Conservation (phyloP, 2,329 filamentous ascomycete species). For the Camillea tinctor region DNA sequence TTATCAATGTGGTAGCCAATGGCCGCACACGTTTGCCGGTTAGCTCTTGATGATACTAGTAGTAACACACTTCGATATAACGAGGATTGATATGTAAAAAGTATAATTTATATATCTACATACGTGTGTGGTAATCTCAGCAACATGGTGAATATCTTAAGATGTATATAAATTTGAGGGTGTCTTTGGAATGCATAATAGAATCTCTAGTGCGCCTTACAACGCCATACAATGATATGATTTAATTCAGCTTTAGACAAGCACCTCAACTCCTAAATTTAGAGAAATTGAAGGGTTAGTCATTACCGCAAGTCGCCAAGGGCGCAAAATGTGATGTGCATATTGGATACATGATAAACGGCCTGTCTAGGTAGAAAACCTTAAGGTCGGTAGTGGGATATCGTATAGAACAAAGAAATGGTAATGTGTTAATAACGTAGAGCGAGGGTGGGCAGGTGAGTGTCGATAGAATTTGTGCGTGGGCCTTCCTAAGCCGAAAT, state of each 20-base stretch:
- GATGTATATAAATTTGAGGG: neutral
- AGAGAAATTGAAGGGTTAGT: neutral
- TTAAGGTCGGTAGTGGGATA: conserved; percentile 11
- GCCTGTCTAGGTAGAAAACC: neutral
- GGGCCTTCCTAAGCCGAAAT: neutral
- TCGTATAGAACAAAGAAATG: conserved; percentile 12
- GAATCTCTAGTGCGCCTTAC: neutral
- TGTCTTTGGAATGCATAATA: neutral
- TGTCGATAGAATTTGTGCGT: neutral
- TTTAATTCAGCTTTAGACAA: neutral
- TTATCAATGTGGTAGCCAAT: neutral
- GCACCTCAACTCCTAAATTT: neutral
- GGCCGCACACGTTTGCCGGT: neutral
- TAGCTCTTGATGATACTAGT: neutral
- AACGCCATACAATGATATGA: neutral
- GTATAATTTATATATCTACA: neutral
- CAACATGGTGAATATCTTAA: neutral
- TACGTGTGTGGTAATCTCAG: neutral
- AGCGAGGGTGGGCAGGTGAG: neutral
- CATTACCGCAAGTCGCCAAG: neutral
- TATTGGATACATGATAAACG: neutral
- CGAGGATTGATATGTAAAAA: neutral
- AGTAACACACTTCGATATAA: neutral
- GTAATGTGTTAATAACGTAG: neutral
- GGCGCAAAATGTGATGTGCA: neutral